Percentiles rank a stretch among this genome's conserved stretches.
phyloP scores from a whole-genome alignment of 108 stramenopile species.

The Phaeodactylum tricornutum region DNA sequence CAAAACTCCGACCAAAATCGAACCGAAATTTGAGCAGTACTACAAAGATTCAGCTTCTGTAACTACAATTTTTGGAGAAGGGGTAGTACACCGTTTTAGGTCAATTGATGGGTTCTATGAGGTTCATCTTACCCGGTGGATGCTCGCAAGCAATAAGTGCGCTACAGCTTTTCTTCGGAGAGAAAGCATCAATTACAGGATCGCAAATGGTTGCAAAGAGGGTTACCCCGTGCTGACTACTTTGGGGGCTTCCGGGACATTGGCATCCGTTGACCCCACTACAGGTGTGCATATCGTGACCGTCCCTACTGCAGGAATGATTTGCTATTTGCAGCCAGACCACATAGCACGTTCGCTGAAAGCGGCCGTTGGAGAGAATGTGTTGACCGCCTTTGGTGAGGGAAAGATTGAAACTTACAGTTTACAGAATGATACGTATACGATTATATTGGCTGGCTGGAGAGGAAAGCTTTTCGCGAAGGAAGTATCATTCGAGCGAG shows the following conservation, averaged over 20 bases:
- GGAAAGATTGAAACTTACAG: slow-evolving; percentile 64
- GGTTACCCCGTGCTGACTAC: slow-evolving; percentile 78
- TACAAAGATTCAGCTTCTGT: slow-evolving; percentile 76
- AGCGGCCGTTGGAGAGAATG: slow-evolving; percentile 81
- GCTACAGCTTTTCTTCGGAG: slow-evolving; percentile 50
- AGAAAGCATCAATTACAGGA: slow-evolving; percentile 52
- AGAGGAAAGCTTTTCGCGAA: slow-evolving; percentile 62
- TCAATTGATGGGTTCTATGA: slow-evolving; percentile 70
- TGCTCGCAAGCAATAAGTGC: slow-evolving; percentile 32
- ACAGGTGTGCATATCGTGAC: slow-evolving; percentile 86
- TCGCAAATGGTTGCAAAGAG: slow-evolving; percentile 78
- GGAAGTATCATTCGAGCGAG: slow-evolving; percentile 70
- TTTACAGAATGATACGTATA: slow-evolving; percentile 46
- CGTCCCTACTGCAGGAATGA: slow-evolving; percentile 46
- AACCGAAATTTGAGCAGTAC: slow-evolving; percentile 47
- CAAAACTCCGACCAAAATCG: background rate
- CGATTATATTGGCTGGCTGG: slow-evolving; percentile 60
- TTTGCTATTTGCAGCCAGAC: slow-evolving; percentile 80
- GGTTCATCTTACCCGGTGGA: slow-evolving; percentile 42
- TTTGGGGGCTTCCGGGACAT: slow-evolving; percentile 63
- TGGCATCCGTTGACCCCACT: slow-evolving; percentile 78
- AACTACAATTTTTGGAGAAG: slow-evolving; percentile 73
- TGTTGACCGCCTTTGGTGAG: slow-evolving; percentile 76
- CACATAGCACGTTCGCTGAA: slow-evolving; percentile 67
- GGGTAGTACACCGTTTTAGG: slow-evolving; percentile 50